Conservation (phyloP, 768 basidiomycete genomes). For the Austroboletus festivus region DNA sequence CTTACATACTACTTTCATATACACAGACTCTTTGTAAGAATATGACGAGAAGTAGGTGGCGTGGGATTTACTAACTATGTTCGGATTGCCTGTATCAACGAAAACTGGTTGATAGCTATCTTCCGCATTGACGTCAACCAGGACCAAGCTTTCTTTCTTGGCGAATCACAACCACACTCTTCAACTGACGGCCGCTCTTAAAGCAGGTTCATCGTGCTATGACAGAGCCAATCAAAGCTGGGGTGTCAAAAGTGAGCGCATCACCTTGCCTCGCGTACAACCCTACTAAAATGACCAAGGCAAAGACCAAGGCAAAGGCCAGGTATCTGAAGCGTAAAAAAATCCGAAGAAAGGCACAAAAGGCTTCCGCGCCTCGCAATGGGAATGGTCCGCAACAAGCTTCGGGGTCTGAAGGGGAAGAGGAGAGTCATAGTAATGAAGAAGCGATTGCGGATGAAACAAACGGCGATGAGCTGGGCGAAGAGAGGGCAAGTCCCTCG, state of each 20-base stretch:
- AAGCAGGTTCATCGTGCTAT: neutral
- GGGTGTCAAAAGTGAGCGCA: constrained; percentile 22
- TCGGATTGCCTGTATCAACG: too few relatives aligned
- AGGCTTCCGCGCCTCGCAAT: constrained; percentile 27
- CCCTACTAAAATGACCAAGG: constrained; percentile 32
- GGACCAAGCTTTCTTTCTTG: constrained; percentile 11
- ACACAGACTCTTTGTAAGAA: too few relatives aligned
- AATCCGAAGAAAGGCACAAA: constrained; percentile 55
- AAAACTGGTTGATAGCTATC: too few relatives aligned
- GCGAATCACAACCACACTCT: too few relatives aligned
- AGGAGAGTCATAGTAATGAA: constrained; percentile 12
- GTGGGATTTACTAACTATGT: too few relatives aligned
- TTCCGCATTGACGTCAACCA: too few relatives aligned
- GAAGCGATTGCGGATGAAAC: constrained; percentile 19
- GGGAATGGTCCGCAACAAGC: constrained; percentile 19
- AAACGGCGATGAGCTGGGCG: constrained; percentile 5
- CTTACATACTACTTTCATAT: too few relatives aligned
- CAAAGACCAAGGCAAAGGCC: constrained; percentile 69
- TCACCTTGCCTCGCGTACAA: too few relatives aligned
- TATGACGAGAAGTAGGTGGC: too few relatives aligned
- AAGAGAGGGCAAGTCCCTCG: constrained; percentile 5
- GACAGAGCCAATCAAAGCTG: constrained; percentile 6
- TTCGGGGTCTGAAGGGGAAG: constrained; percentile 24
- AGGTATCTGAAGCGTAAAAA: constrained; percentile 74
- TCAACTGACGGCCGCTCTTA: too few relatives aligned